Base-by-base conservation (phyloP, 2,329 filamentous ascomycete species). In the Dothidotthia symphoricarpi region DNA sequence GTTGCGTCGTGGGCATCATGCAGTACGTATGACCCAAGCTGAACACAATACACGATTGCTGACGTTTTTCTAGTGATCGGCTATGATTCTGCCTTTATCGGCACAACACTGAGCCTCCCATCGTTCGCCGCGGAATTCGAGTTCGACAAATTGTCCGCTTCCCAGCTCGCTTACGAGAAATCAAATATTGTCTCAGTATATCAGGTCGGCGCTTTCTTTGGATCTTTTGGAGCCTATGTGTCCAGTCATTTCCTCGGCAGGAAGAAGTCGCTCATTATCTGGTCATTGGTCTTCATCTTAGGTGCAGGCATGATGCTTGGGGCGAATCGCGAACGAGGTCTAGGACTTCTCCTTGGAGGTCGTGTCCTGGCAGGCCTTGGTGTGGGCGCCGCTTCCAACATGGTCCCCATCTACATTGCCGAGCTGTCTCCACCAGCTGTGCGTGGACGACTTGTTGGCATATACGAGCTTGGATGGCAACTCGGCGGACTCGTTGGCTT, bases 151-250 rank as follows among this genome's bases (percentile, higher is more conserved):
- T 76, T 82, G 66, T 66, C 59, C 3, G 39, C 60, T 0, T 34
- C 52, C 2, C 57, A 76, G 12, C 68, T 81, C 17, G 75, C 80
- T 16, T 66, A 85, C 3, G 68, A 85, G 35, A 82, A 80, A 56
- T 73, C 82, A 54, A 90, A 89, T 64, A 88, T 90, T 47, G 86
- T 89, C 37, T 88, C 83, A 25, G 78, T 84, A 39, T 90, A 88
- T 69, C 87, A 91, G 67, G 86, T 85, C 10, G 86, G 86, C 41
- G 85, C 85, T 43, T 89, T 91, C 71, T 89, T 90, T 53, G 86
- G 86, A 36, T 79, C 82, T 13, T 57, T 59, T 19, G 54, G 54
- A n/a, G 56, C 56, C 8, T 89, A 85, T 51, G 73, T 71, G 7
- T 75, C 79, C 26, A 81, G 77, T 22, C 81, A 83, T 70, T 86